A percentile compares a stretch with the other conserved stretches of the same genome.
These are phyloP conservation scores for Stagonosporopsis tanaceti DNA, from an alignment of 2,329 filamentous ascomycete genomes.

Conservation along the genomic window DNA sequence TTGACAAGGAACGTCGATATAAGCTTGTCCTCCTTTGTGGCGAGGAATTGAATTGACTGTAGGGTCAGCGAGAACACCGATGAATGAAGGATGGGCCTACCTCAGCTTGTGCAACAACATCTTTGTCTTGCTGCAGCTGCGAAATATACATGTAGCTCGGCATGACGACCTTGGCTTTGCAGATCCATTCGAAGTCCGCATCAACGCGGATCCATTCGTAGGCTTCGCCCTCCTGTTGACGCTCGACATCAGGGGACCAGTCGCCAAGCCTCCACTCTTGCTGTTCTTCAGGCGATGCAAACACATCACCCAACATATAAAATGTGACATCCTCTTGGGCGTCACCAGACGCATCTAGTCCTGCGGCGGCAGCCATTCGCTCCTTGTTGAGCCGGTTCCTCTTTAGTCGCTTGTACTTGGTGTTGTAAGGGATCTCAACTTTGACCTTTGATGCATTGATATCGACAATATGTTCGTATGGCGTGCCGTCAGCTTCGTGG, in stretches of 20 bases:
- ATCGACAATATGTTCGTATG: slow-evolving; percentile 97
- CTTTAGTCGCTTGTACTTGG: slow-evolving; percentile 97
- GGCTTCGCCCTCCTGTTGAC: slow-evolving; percentile 91
- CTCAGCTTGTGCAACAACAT: slow-evolving; percentile 84
- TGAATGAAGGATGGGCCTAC: slow-evolving; percentile 24
- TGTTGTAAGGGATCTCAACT: slow-evolving; percentile 97
- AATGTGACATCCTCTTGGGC: slow-evolving; percentile 80
- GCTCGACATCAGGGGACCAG: slow-evolving; percentile 88
- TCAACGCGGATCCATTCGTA: slow-evolving; percentile 99
- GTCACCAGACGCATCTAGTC: slow-evolving; percentile 69
- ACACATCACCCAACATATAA: slow-evolving; percentile 90
- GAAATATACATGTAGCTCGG: slow-evolving; percentile 98
- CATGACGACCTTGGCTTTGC: slow-evolving; percentile 79
- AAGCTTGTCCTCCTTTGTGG: slow-evolving; percentile 71
- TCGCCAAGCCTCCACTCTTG: slow-evolving; percentile 84
- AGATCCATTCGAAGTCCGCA: slow-evolving; percentile 98
- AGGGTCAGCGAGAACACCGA: slow-evolving; percentile 5
- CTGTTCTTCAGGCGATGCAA: slow-evolving; percentile 83
- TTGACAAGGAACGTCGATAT: slow-evolving; percentile 88
- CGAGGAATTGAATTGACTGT: slow-evolving; percentile 76
- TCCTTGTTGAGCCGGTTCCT: slow-evolving; percentile 84
- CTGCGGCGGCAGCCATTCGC: slow-evolving; percentile 70
- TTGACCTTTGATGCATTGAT: slow-evolving; percentile 86
- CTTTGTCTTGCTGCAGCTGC: slow-evolving; percentile 94
- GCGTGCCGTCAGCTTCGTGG: slow-evolving; percentile 96